Evolutionary conservation across 345 rosid genomes (phyloP).

Genomic region (Gossypium mustelinum): DNA sequence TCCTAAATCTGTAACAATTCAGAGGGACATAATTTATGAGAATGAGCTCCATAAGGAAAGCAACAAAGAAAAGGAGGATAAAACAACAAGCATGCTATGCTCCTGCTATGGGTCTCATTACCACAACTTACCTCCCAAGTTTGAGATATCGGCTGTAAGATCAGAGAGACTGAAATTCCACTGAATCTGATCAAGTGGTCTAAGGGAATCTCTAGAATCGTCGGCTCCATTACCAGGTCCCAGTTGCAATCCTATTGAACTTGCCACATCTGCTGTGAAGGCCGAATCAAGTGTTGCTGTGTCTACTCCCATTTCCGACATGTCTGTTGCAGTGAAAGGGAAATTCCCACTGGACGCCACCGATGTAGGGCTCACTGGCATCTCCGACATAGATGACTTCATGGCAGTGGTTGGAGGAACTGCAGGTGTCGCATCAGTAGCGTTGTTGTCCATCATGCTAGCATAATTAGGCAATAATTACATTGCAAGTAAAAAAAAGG

Average conservation of each 20-base stretch:
- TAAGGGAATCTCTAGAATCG: constrained; percentile 63
- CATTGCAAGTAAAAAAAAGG: not conserved
- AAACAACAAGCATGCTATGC: not conserved
- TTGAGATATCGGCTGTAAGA: constrained; percentile 83
- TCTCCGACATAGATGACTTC: constrained; percentile 77
- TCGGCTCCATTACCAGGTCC: constrained; percentile 70
- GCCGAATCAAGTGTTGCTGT: constrained; percentile 77
- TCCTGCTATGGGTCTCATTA: not conserved
- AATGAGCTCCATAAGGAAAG: not conserved
- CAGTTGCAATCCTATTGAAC: constrained; percentile 86
- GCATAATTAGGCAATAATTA: constrained; percentile 12
- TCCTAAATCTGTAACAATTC: constrained; percentile 68
- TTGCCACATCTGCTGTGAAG: constrained; percentile 80
- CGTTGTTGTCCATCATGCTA: constrained; percentile 65
- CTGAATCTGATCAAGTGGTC: constrained; percentile 84
- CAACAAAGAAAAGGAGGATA: not conserved
- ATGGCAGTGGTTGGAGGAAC: constrained; percentile 61
- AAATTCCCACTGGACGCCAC: constrained; percentile 89
- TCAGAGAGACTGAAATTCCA: constrained; percentile 94
- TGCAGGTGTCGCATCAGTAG: constrained; percentile 51
- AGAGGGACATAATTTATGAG: constrained; percentile 10
- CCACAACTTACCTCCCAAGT: constrained; percentile 72
- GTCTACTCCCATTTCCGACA: constrained; percentile 94
- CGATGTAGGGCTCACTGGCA: constrained; percentile 92
- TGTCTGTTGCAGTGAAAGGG: constrained; percentile 77